These are phyloP conservation scores for Alternaria viburni DNA, from an alignment of 2,329 filamentous ascomycete species.

Conservation along the genomic window DNA sequence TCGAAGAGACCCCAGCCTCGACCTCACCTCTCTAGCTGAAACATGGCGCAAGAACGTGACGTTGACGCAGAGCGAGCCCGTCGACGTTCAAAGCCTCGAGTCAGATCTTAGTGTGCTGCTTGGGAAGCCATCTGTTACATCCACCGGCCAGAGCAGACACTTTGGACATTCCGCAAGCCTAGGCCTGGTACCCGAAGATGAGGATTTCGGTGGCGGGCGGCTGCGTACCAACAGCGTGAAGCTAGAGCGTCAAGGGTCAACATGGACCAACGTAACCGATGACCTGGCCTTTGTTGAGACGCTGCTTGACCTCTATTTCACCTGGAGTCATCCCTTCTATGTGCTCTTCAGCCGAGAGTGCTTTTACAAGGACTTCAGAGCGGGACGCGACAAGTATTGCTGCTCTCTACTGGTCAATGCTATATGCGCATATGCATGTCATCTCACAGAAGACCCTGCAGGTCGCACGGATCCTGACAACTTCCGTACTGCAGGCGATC, in stretches of 20 bases:
- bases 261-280: constrained; percentile 67
- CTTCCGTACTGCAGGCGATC: constrained; percentile 70
- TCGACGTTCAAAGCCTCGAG: constrained; percentile 40
- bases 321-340: constrained; percentile 77
- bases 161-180: constrained; percentile 49
- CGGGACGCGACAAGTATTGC: constrained; percentile 68
- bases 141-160: constrained; percentile 43
- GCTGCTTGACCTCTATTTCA: constrained; percentile 70
- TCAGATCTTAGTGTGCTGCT: constrained; percentile 46
- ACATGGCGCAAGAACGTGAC: constrained; percentile 49
- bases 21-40: constrained; percentile 49
- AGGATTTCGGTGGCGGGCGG: constrained; percentile 34
- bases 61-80: constrained; percentile 35
- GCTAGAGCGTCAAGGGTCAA: constrained; percentile 28
- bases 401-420: constrained; percentile 71
- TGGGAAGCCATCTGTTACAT: constrained; percentile 44
- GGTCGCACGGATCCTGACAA: constrained; percentile 68
- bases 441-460: constrained; percentile 69
- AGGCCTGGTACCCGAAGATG: constrained; percentile 45
- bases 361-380: constrained; percentile 70
- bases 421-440: constrained; percentile 69
- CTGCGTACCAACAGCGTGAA: constrained; percentile 17
- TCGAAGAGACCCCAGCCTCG: constrained; percentile 49
- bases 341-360: constrained; percentile 74
- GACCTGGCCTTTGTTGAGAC: constrained; percentile 67